Conservation (phyloP, 2,329 filamentous ascomycete genomes). For the Scolecobasidium constrictum region DNA sequence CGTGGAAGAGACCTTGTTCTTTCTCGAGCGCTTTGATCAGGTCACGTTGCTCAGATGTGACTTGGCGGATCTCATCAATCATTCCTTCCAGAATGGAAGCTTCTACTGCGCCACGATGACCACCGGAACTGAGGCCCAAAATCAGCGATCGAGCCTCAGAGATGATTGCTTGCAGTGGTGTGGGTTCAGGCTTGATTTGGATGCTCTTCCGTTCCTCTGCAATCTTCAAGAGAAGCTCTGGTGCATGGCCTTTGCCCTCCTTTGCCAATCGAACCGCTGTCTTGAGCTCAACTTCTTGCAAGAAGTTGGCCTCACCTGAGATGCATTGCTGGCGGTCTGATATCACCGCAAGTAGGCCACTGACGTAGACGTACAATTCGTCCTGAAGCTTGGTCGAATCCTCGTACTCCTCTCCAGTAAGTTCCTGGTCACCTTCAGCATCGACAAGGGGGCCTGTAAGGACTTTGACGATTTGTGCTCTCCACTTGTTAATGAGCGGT, state of each 20-base stretch:
- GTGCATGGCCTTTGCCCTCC: conserved; percentile 58
- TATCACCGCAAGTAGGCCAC: conserved; percentile 62
- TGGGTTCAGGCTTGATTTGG: conserved; percentile 39
- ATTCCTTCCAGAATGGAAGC: conserved; percentile 52
- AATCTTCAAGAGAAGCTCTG: conserved; percentile 50
- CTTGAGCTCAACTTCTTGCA: conserved; percentile 63
- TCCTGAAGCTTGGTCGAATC: conserved; percentile 81
- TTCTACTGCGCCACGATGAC: conserved; percentile 48
- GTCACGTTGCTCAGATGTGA: conserved; percentile 43
- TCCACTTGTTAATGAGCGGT: conserved; percentile 60
- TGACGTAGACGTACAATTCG: conserved; percentile 77
- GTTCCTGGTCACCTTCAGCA: conserved; percentile 60
- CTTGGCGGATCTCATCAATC: conserved; percentile 46
- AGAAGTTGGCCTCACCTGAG: conserved; percentile 63
- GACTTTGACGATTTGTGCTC: conserved; percentile 59
- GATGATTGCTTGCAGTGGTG: conserved; percentile 61
- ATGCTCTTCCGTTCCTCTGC: conserved; percentile 36
- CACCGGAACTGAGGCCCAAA: conserved; percentile 23
- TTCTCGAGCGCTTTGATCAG: conserved; percentile 43
- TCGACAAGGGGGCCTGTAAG: conserved; percentile 70
- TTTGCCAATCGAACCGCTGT: conserved; percentile 1
- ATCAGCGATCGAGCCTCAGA: conserved; percentile 57
- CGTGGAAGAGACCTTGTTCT: conserved; percentile 66
- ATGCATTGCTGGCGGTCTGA: conserved; percentile 70
- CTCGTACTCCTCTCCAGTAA: conserved; percentile 83